Base-by-base conservation (phyloP, 2,329 filamentous ascomycete species). In the Ceratocystiopsis sp. region DNA sequence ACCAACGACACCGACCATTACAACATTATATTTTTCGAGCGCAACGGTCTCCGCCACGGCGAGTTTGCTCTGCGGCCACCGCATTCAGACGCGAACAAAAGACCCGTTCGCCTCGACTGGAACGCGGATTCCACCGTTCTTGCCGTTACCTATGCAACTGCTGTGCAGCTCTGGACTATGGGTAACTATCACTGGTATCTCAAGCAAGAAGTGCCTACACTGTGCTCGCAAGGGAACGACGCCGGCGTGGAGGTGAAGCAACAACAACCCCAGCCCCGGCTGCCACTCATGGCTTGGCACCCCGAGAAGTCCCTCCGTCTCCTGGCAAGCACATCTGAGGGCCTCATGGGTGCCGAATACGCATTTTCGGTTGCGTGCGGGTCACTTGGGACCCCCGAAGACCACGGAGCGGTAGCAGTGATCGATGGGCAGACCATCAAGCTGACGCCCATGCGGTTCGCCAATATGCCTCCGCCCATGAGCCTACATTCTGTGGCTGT, bases 151-250 rank as follows among this genome's bases (percentile, higher is more conserved):
- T 75, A 87, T 51, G 65, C 67, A 32, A 74, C 86, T 49, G 71
- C 75, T 44, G 64, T 91, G n/a, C 91, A 98, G 56, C 65, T 98
- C 1, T 98, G 91, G 91, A 94, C 86, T 1, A 94, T 81, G 71
- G 83, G 85, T 17, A 98, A 98, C 58, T 98, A 98, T 52, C 84
- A 96, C 57, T 98, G 91, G 74, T 96, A 96, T 58, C 68, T 98
- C 15, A 98, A 98, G 63, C 86, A 94, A 57, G 86, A 95, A 56
- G 68, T 95, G 8, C 61, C 25, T 29, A 64, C 8, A 62, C 69
- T 8, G 52, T 58, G 9, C 53, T 4, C 33, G 33, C 33, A 2
- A 14, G 33, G 33, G 10, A 33, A 21, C 25, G 25, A 29, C 10
- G 25, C 7, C 19, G 7, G 25, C 25, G 25, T 29, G 25, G 25